Conservation (phyloP, 2,329 filamentous ascomycete species). For the Rhytidhysteron rufulum region DNA sequence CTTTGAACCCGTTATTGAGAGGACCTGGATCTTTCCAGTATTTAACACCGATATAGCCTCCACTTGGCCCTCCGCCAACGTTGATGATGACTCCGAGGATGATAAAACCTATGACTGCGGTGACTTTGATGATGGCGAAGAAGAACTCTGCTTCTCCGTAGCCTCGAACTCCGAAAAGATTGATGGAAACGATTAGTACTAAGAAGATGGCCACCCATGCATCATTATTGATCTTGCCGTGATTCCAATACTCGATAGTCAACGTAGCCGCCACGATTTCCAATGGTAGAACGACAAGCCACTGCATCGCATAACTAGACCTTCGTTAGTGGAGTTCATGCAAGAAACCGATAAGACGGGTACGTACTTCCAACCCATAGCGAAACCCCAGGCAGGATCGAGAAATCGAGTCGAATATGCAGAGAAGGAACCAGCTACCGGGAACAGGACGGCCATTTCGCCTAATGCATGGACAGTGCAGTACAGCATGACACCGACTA, state of each 20-base stretch:
- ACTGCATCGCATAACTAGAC: conserved; percentile 70
- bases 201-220: conserved; percentile 84
- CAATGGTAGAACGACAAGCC: conserved; percentile 77
- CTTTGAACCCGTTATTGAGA: conserved; percentile 79
- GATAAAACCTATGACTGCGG: conserved; percentile 83
- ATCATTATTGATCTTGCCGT: conserved; percentile 34
- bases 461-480: conserved; percentile 89
- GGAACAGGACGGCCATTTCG: conserved; percentile 86
- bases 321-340: conserved; percentile 10
- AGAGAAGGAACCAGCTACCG: conserved; percentile 87
- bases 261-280: conserved; percentile 86
- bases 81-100: conserved; percentile 84
- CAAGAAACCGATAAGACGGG: conserved; percentile 7
- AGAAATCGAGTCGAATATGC: conserved; percentile 89
- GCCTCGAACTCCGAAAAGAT: conserved; percentile 81
- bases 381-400: conserved; percentile 91
- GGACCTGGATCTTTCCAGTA: conserved; percentile 81
- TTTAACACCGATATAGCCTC: conserved; percentile 71
- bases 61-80: conserved; percentile 62
- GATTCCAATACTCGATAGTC: conserved; percentile 77
- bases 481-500: conserved; percentile 85
- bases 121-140: conserved; percentile 81
- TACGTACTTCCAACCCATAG: conserved; percentile 79
- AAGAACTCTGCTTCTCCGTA: conserved; percentile 90
- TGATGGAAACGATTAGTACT: conserved; percentile 70